Percentiles rank a stretch among this genome's conserved stretches.
phyloP scores from a whole-genome alignment of 495 filamentous ascomycete genomes.

The Neurospora sp. region DNA sequence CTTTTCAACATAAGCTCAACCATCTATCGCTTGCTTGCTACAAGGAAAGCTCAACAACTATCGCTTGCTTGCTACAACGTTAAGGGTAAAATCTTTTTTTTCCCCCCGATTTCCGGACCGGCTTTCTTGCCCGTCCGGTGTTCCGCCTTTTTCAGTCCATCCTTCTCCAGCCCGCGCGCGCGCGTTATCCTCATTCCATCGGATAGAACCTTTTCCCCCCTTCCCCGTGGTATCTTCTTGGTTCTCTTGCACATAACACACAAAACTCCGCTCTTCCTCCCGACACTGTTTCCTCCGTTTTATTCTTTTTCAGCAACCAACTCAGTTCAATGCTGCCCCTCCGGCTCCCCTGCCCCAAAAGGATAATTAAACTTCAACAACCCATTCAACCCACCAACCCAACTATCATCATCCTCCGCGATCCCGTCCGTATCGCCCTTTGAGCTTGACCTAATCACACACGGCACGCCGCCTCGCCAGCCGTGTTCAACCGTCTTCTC shows the following conservation, averaged over 20 bases:
- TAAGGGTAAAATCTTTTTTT: no score
- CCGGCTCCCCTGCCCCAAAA: conserved; percentile 56
- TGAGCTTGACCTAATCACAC: conserved; percentile 47
- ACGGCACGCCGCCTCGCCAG: conserved; percentile 60
- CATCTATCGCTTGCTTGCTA: neutral
- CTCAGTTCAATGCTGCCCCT: conserved; percentile 4
- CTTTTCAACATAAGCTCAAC: neutral
- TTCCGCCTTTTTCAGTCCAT: no score
- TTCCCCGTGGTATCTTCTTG: no score
- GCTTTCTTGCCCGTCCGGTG: no score
- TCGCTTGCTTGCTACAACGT: neutral
- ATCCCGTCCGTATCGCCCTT: conserved; percentile 32
- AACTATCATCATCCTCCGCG: conserved; percentile 70
- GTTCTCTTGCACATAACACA: no score
- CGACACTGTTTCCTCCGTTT: neutral
- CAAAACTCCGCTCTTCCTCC: neutral
- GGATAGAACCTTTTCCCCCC: neutral
- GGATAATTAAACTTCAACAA: conserved; percentile 96
- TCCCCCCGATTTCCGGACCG: no score
- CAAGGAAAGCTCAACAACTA: no score
- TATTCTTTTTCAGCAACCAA: neutral
- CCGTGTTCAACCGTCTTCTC: conserved; percentile 35
- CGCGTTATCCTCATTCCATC: neutral
- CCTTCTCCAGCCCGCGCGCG: neutral
- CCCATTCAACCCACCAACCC: conserved; percentile 93